Base-by-base conservation (phyloP, 176 grass and related monocot species). In the Paspalum notatum region DNA sequence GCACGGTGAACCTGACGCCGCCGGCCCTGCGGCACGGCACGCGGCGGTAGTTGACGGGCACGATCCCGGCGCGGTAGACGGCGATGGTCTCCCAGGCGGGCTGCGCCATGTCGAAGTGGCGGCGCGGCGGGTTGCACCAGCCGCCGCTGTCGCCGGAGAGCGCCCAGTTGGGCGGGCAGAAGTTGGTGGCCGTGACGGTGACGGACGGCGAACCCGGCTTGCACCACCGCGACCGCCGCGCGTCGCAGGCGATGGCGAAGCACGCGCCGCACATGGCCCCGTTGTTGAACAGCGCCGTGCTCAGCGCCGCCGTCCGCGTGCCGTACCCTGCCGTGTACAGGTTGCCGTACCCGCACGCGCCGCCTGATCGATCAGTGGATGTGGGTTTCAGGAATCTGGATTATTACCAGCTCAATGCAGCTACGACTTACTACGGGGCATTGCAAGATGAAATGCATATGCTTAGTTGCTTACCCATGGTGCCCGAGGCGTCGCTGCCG, bases 91-190 rank as follows among this genome's bases (percentile, higher is more conserved):
- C 90, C 90, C 87, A 96, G 15, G 93, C 93, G 8, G 93, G 90
- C 84, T 95, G 93, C 1, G 93, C 83, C 85, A 95, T 92, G 75
- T 95, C 93, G 78, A 95, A 95, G 80, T 95, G 93, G 12, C 76
- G 78, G 4, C 90, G 85, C 27, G 90, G 90, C 15, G 87, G 75
- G 82, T 95, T 95, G 82, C 93, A 95, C 93, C 93, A 92, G 6
- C 93, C 93, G 16, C 89, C 90, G 18, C 64, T 14, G 85, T 92
- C 14, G 24, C 68, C 37, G 4, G 93, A 1, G 0, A 89, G 81
- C 44, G 87, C 86, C 77, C 84, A 89, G 86, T 94, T 94, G 2
- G 92, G 86, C 6, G 89, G 89, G 66, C 92, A 94, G 39, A 89
- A 52, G 72, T 93, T 93, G 55, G 87, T 93, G 6, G 74, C 80